Base-by-base conservation (phyloP, 441 rosid species). In the Erysimum pusillum region DNA sequence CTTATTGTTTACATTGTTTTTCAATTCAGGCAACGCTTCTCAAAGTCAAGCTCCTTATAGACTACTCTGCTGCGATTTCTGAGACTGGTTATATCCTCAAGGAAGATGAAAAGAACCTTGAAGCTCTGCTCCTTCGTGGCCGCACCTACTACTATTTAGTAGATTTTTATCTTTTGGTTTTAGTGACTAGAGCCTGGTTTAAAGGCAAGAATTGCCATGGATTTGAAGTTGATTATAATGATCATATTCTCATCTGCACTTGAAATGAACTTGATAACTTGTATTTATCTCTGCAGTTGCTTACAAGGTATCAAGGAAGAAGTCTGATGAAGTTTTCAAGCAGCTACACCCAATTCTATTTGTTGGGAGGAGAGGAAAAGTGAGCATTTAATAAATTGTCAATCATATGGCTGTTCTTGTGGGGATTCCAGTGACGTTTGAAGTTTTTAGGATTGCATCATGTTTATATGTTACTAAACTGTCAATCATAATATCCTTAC, bases 71-170 rank as follows among this genome's bases (percentile, higher is more conserved):
- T 80, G 89, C 84, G 45, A 88, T 96, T 34, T 88, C 98, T 42
- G 99, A 96, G 79, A 49, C 89, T 67, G 98, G 99, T 39, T 89
- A 67, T 81, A 85, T 96, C 74, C 92, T 96, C 32, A 93, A 91
- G 79, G 97, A 90, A 86, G 91, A 93, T 70, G 99, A 96, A 83
- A 86, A 78, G 62, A 87, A 90, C 73, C 85, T 93, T 17, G 99
- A 93, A 17, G 99, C 99, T 54, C 76, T 93, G 35, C 88, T 96
- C 69, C 92, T 90, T 61, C 97, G 99, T 67, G 99, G 98, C 54
- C 96, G 92, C 81, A 98, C 97, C 61, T 96, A 93, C 81, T 96
- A 96, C 77, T 96, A 93, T 88, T 84, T 96, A 79, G 98, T 96
- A 34, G 59, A 45, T 45, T 9, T 56, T 54, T 56, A 7, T 6